Percentiles rank a stretch among this genome's conserved stretches.
phyloP scores from a whole-genome alignment of 495 filamentous ascomycete genomes.

The Ascobolus immersus region DNA sequence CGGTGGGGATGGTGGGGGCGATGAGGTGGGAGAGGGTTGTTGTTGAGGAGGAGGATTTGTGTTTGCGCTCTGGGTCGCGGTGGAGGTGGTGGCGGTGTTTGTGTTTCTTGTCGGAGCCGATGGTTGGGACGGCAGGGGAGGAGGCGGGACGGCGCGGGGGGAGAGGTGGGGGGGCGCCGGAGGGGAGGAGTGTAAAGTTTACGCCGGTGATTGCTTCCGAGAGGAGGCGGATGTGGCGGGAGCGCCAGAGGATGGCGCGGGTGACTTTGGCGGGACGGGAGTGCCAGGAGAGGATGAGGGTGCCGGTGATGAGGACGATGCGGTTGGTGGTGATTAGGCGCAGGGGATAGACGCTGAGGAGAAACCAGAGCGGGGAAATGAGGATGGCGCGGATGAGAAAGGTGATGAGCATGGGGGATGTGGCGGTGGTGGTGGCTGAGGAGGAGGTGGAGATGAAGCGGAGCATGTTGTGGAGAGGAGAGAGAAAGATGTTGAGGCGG shows the following conservation, averaged over 20 bases:
- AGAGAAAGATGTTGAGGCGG: slow-evolving; percentile 71
- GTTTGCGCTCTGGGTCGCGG: no score
- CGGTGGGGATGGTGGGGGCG: slow-evolving; percentile 40
- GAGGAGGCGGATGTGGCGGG: slow-evolving; percentile 39
- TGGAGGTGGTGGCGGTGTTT: no score
- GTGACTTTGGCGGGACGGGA: slow-evolving; percentile 64
- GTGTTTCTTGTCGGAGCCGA: no score
- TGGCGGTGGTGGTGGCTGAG: slow-evolving; percentile 77
- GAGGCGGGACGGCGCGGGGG: no score
- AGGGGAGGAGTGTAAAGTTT: slow-evolving; percentile 26
- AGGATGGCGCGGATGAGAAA: slow-evolving; percentile 73
- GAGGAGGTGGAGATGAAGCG: slow-evolving; percentile 82
- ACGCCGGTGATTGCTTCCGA: slow-evolving; percentile 53
- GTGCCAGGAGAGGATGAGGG: slow-evolving; percentile 69
- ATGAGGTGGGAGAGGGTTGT: slow-evolving; percentile 87
- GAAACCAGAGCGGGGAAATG: slow-evolving; percentile 67
- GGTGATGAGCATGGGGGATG: slow-evolving; percentile 66
- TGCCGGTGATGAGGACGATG: slow-evolving; percentile 53
- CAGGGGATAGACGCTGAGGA: slow-evolving; percentile 53
- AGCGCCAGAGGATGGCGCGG: slow-evolving; percentile 77
- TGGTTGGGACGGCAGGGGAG: no score
- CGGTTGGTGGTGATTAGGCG: slow-evolving; percentile 70
- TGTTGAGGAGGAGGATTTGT: no score
- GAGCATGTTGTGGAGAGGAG: slow-evolving; percentile 65
- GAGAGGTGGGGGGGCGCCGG: slow-evolving; percentile 11